Base-by-base conservation (phyloP, 2,329 filamentous ascomycete genomes). In the Colletotrichum echinochloae region DNA sequence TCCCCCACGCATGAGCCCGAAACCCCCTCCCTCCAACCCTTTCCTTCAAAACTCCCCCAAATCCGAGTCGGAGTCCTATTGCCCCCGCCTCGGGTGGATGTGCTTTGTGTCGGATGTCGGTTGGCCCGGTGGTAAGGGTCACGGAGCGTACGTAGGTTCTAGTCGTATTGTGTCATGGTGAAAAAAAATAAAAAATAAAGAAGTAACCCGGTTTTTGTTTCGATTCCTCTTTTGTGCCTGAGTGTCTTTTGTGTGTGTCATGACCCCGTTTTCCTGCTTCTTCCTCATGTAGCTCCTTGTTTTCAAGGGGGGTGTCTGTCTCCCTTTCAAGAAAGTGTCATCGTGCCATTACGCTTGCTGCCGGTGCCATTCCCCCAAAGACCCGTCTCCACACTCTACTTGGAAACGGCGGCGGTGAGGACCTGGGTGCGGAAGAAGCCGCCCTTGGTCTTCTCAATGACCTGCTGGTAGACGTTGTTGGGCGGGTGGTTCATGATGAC, bases 401-500 rank as follows among this genome's bases (percentile, higher is more conserved):
- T 86, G 72, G 86, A 86, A 70, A 90, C 85, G 62, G 88, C 88
- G n/a, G 88, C 86, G 75, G 85, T 97, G 76, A 99, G 87, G 61
- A 99, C 96, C 81, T 98, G 96, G 74, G 96, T 99, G 80, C 96
- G 87, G 90, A 99, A 99, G 89, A 98, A 98, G 68, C 94, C 95
- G 74, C 96, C 96, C 90, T 98, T 98, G 70, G 96, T 99, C 85
- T 94, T 91, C 89, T 99, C 96, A 79, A 99, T 99, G 78, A 99
- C 96, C 84, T 99, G 95, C 86, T 98, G 95, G 85, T 99, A 98
- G 75, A 99, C 95, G 74, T 94, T 97, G 86, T 97, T 96, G 73
- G 96, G 95, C 61, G 95, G 96, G 85, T 99, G 96, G 87, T 99
- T 98, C 95, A 99, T 99, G 76, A 98, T 91, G 63, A 99, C 96